Evolutionary conservation across 2,329 filamentous ascomycete species (phyloP).

Genomic region (Coniochaeta sp.): DNA sequence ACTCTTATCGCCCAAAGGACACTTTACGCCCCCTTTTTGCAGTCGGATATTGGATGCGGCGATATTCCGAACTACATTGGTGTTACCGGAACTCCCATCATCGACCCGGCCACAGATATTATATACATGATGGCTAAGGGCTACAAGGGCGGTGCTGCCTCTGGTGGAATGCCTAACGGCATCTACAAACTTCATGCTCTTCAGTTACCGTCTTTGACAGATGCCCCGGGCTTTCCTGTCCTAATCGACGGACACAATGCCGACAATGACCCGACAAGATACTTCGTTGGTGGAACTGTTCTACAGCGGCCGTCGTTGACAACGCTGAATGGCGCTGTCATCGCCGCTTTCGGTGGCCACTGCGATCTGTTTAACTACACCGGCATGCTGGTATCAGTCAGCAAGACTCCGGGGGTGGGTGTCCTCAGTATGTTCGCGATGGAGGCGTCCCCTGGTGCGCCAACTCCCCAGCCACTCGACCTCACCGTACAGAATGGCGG

Average conservation of each 20-base stretch:
- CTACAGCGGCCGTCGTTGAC: constrained; percentile 29
- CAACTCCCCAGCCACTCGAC: constrained; percentile 18
- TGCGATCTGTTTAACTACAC: constrained; percentile 40
- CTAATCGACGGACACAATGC: constrained; percentile 33
- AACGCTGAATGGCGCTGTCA: constrained; percentile 30
- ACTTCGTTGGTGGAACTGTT: constrained; percentile 36
- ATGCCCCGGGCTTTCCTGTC: constrained; percentile 30
- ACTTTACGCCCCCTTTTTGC: constrained; percentile 40
- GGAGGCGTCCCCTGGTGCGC: constrained; percentile 30
- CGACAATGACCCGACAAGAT: constrained; percentile 34
- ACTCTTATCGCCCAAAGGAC: constrained; percentile 39
- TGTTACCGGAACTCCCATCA: constrained; percentile 37
- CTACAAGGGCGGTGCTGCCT: constrained; percentile 20
- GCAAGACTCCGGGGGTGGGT: constrained; percentile 21
- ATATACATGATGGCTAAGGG: constrained; percentile 37
- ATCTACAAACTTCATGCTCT: constrained; percentile 32
- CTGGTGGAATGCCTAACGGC: constrained; percentile 22
- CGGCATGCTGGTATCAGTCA: constrained; percentile 22
- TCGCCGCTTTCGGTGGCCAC: constrained; percentile 39
- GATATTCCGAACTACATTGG: constrained; percentile 41
- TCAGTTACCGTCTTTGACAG: constrained; percentile 27
- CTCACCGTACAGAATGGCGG: constrained; percentile 27
- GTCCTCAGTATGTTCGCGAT: constrained; percentile 28
- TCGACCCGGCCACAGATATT: constrained; percentile 35
- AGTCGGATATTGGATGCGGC: constrained; percentile 39